Evolutionary conservation across 148 eudicot genomes (phyloP).

Genomic region (Salicornia ramosissima): DNA sequence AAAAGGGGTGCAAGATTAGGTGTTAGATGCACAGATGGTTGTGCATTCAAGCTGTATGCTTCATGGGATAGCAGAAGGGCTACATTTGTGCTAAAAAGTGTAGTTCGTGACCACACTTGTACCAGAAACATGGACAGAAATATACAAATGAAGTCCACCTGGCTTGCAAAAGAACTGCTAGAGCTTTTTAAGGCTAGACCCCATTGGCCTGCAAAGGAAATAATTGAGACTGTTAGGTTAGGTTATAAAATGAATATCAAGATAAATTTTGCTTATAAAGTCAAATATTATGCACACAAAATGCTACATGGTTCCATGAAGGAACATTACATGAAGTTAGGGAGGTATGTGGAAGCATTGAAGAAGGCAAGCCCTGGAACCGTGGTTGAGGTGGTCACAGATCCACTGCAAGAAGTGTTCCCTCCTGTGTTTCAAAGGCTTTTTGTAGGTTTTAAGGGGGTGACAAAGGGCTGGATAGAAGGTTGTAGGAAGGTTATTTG

Average conservation of each 20-base stretch:
- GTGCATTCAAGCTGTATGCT: no score
- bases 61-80: not conserved
- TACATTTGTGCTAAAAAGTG: not conserved
- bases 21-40: not conserved
- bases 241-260: not conserved
- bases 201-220: no score
- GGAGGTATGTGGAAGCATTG: not conserved
- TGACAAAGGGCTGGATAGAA: not conserved
- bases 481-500: no score
- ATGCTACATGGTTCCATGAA: not conserved
- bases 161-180: not conserved
- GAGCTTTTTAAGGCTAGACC: not conserved
- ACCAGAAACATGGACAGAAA: not conserved
- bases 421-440: not conserved
- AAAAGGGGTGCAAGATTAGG: not conserved
- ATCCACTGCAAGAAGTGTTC: not conserved
- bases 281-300: not conserved
- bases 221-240: not conserved
- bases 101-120: not conserved
- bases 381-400: not conserved
- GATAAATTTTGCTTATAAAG: not conserved
- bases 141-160: not conserved
- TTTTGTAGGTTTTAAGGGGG: not conserved
- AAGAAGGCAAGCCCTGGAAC: not conserved
- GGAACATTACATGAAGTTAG: not conserved